Conservation (phyloP, 2,329 filamentous ascomycete species). For the Cladosporium sp. region DNA sequence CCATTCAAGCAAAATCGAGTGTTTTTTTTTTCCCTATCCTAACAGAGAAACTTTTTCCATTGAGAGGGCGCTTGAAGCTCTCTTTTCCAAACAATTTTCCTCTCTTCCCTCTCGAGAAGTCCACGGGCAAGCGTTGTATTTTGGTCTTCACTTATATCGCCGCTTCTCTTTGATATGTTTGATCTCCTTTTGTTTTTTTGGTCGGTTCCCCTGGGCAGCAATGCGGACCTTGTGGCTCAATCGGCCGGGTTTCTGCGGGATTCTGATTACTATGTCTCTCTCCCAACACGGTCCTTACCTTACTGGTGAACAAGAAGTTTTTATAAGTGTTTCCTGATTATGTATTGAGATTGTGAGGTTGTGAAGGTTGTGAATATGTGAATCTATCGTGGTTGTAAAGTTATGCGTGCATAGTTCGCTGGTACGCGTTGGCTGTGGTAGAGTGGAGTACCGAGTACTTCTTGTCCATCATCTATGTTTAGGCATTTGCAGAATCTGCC, state of each 20-base stretch:
- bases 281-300: constrained; percentile 13
- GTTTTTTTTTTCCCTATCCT: constrained; percentile 14
- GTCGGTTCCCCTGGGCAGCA: not conserved
- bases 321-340: not conserved
- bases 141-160: not conserved
- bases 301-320: not conserved
- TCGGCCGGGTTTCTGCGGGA: constrained; percentile 16
- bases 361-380: not conserved
- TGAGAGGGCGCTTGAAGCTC: constrained; percentile 5
- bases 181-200: not conserved
- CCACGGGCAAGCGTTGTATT: not conserved
- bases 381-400: not conserved
- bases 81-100: not conserved
- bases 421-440: not conserved
- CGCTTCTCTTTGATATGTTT: not conserved
- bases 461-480: not conserved
- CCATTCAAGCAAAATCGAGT: constrained; percentile 17
- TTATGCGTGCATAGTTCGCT: not conserved
- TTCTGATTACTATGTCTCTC: not conserved
- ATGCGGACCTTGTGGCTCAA: constrained; percentile 14
- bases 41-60: not conserved
- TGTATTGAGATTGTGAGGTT: not conserved
- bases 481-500: too few relatives aligned
- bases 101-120: not conserved
- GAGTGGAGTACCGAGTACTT: not conserved